Evolutionary conservation across 768 basidiomycete species (phyloP).

Genomic region (Leccinum disarticulatum): DNA sequence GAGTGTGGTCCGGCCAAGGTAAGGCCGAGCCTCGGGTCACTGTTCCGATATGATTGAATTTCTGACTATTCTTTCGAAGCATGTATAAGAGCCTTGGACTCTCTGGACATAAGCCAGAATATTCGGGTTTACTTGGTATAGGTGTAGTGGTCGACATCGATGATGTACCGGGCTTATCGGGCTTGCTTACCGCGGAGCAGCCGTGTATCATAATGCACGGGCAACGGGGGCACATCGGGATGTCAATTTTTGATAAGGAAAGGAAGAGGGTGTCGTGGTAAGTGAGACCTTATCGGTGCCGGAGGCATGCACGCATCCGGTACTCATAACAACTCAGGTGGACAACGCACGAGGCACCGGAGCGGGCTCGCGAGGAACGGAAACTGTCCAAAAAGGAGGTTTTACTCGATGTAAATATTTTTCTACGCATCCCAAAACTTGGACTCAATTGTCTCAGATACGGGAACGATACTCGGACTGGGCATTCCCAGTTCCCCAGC

Average conservation of each 20-base stretch:
- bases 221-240: slow-evolving; percentile 28
- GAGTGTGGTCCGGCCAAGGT: slow-evolving; percentile 29
- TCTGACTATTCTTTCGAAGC: slow-evolving; percentile 14
- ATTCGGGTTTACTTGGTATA: slow-evolving; percentile 30
- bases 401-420: slow-evolving; percentile 15
- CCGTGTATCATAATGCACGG: slow-evolving; percentile 33
- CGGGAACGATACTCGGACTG: slow-evolving; percentile 26
- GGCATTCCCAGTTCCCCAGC: slow-evolving; percentile 30
- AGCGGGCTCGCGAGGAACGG: slow-evolving; percentile 31
- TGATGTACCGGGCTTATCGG: slow-evolving; percentile 22
- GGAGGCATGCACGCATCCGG: background rate
- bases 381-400: slow-evolving; percentile 24
- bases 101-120: slow-evolving; percentile 23
- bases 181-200: slow-evolving; percentile 18
- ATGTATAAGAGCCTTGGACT: slow-evolving; percentile 24
- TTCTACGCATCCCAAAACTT: background rate
- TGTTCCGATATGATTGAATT: background rate
- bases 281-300: background rate
- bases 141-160: slow-evolving; percentile 20
- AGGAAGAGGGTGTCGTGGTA: slow-evolving; percentile 26
- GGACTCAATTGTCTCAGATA: slow-evolving; percentile 15
- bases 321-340: slow-evolving; percentile 20
- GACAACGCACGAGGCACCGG: slow-evolving; percentile 29
- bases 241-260: slow-evolving; percentile 27
- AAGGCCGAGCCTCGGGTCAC: background rate